These are phyloP conservation scores for Macrophomina phaseolina DNA, from an alignment of 2,329 filamentous ascomycete species.

Conservation along the genomic window DNA sequence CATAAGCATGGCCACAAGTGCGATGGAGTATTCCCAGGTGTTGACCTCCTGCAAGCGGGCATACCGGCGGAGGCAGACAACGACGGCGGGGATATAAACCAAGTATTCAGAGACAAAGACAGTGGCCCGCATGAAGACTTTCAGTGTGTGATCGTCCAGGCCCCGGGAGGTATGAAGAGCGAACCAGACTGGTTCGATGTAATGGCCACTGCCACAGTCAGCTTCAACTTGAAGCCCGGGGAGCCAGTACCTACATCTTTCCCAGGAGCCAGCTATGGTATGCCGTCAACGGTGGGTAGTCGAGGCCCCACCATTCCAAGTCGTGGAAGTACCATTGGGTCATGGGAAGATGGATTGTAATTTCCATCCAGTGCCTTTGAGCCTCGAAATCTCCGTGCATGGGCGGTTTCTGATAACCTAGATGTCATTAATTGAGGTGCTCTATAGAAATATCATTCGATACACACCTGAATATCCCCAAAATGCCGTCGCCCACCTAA, in stretches of 20 bases:
- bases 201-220: slow-evolving; percentile 61
- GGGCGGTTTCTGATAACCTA: slow-evolving; percentile 79
- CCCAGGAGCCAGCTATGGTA: slow-evolving; percentile 98
- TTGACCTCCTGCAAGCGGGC: slow-evolving; percentile 77
- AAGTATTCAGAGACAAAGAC: slow-evolving; percentile 92
- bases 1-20: slow-evolving; percentile 87
- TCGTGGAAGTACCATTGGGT: slow-evolving; percentile 99
- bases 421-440: neutral
- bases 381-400: slow-evolving; percentile 98
- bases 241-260: slow-evolving; percentile 64
- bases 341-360: slow-evolving; percentile 85
- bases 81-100: slow-evolving; percentile 81
- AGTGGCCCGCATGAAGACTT: slow-evolving; percentile 94
- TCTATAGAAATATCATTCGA: neutral
- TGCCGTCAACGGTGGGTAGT: slow-evolving; percentile 95
- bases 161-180: slow-evolving; percentile 82
- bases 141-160: slow-evolving; percentile 76
- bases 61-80: slow-evolving; percentile 84
- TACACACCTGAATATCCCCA: slow-evolving; percentile 90
- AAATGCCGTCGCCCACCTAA: slow-evolving; percentile 88
- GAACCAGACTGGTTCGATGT: slow-evolving; percentile 87
- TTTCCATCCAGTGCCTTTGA: slow-evolving; percentile 98
- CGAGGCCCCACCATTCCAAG: slow-evolving; percentile 94
- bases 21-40: slow-evolving; percentile 81
- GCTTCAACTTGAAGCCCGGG: neutral